Evolutionary conservation across 371 early-diverging fungal genomes (phyloP).

Genomic region (Phascolomyces articulosus): DNA sequence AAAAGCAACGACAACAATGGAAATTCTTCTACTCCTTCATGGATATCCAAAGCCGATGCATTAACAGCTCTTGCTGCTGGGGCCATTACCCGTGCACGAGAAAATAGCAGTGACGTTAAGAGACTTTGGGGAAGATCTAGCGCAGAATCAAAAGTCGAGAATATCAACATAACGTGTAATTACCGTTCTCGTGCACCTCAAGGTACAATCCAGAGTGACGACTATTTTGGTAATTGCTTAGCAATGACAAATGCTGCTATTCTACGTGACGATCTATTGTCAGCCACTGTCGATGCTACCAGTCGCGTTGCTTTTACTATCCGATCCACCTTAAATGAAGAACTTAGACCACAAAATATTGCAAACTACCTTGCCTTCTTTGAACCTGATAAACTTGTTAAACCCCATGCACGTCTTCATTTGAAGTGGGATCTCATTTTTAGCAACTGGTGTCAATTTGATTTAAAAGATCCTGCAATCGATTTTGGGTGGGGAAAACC

Average conservation of each 20-base stretch:
- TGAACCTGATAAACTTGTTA: conserved; percentile 19
- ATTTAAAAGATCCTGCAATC: conserved; percentile 32
- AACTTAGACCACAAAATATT: conserved; percentile 37
- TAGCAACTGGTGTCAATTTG: conserved; percentile 50
- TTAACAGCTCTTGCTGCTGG: conserved; percentile 37
- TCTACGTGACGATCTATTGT: conserved; percentile 30
- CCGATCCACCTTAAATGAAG: conserved; percentile 21
- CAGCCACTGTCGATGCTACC: conserved; percentile 22
- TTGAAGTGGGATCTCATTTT: conserved; percentile 40
- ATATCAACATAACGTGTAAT: conserved; percentile 39
- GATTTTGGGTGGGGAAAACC: conserved; percentile 48
- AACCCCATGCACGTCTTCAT: conserved; percentile 15
- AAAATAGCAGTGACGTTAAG: conserved; percentile 21
- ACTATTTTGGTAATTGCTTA: conserved; percentile 47
- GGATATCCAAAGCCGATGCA: conserved; percentile 53
- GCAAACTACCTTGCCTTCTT: conserved; percentile 38
- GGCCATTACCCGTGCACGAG: conserved; percentile 40
- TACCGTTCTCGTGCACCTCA: conserved; percentile 35
- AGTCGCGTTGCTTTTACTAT: conserved; percentile 36
- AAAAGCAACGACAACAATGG: no score
- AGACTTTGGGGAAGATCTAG: conserved; percentile 36
- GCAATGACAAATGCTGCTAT: conserved; percentile 23
- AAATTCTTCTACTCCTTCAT: conserved; percentile 33
- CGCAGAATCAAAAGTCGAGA: conserved; percentile 24
- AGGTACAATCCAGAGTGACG: conserved; percentile 24